Evolutionary conservation across 345 rosid genomes (phyloP).

Genomic region (Eutrema yunnanense): DNA sequence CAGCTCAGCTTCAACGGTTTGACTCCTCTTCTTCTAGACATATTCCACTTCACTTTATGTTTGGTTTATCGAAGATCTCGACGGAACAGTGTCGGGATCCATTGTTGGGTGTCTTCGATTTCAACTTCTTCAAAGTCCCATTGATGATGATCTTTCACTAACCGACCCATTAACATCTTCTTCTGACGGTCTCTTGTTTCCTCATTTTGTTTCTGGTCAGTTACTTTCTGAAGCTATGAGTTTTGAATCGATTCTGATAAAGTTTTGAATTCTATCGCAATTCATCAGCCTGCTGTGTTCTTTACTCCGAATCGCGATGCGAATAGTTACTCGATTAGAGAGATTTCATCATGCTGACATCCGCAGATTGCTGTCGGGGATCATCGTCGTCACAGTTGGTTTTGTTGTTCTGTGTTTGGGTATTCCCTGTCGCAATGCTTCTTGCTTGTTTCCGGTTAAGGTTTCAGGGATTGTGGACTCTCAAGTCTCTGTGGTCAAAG

Average conservation of each 20-base stretch:
- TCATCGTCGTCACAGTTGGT: conserved; percentile 33
- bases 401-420: conserved; percentile 38
- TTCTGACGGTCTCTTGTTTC: no score
- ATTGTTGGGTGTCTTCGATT: not conserved
- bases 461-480: conserved; percentile 8
- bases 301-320: conserved; percentile 25
- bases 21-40: not conserved
- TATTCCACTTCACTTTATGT: not conserved
- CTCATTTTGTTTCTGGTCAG: not conserved
- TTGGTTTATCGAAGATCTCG: not conserved
- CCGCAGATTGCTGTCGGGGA: conserved; percentile 38
- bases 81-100: not conserved
- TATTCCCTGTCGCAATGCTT: conserved; percentile 29
- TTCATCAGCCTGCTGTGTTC: not conserved
- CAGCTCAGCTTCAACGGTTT: no score
- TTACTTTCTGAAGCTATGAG: no score
- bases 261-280: not conserved
- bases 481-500: conserved; percentile 12
- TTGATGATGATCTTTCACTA: no score
- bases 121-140: no score
- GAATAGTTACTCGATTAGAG: conserved; percentile 12
- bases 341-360: conserved; percentile 35
- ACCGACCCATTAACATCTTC: no score
- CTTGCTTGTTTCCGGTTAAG: conserved; percentile 12
- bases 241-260: not conserved